A percentile compares a stretch with the other conserved stretches of the same genome.
Conservation (phyloP, 2,329 filamentous ascomycete genomes). For the Xylariaceae sp. region DNA sequence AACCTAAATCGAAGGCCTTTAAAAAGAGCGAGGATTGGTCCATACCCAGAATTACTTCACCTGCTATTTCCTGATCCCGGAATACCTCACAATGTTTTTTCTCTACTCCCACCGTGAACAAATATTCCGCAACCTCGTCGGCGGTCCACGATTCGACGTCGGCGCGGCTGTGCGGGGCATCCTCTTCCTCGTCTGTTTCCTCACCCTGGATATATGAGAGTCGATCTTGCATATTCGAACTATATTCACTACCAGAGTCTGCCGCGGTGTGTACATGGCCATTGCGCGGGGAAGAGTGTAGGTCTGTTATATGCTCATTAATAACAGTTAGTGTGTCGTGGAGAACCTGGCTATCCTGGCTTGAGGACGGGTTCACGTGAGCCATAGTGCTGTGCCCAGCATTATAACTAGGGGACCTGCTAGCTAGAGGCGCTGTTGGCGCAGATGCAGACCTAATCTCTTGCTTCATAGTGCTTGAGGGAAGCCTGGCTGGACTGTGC, state of each 20-base stretch:
- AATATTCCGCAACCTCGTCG: conserved; percentile 78
- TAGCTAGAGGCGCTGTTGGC: conserved; percentile 25
- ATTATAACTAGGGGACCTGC: conserved; percentile 28
- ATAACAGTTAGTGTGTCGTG: conserved; percentile 95
- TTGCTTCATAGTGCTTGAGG: conserved; percentile 38
- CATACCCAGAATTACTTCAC: conserved; percentile 89
- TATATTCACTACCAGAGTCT: conserved; percentile 88
- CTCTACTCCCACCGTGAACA: conserved; percentile 81
- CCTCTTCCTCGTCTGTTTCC: conserved; percentile 91
- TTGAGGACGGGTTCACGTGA: conserved; percentile 40
- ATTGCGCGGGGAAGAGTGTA: conserved; percentile 52
- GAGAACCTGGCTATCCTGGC: conserved; percentile 61
- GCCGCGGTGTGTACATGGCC: conserved; percentile 52
- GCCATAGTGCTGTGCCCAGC: conserved; percentile 36
- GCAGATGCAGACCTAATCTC: conserved; percentile 29
- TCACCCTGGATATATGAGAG: conserved; percentile 90
- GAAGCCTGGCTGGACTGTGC: conserved; percentile 35
- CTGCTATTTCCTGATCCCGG: conserved; percentile 89
- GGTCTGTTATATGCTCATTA: conserved; percentile 91
- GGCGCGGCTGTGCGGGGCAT: conserved; percentile 56
- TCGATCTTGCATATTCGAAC: conserved; percentile 67
- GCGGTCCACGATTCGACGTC: conserved; percentile 79
- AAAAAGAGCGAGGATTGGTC: conserved; percentile 92
- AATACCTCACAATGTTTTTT: conserved; percentile 90
- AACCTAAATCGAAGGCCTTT: conserved; percentile 89